Evolutionary conservation across 495 filamentous ascomycete genomes (phyloP), one percentile per base, ranked within the genome.

Genomic region (Collariella sp.): DNA sequence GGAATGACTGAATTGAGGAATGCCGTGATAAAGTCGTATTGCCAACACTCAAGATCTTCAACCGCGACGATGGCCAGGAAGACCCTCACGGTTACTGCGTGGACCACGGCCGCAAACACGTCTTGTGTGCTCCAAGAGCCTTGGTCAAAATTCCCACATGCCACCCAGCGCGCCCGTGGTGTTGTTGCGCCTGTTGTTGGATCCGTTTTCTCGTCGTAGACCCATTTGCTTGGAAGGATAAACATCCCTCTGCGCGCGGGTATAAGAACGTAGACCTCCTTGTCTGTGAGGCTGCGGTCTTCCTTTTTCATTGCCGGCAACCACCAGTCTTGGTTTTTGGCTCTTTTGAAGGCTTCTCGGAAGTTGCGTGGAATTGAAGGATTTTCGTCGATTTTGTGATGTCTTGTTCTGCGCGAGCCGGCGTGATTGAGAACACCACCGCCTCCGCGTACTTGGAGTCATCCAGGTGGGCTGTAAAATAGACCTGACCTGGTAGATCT

Each of bases 331-430:
- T 47, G 3, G 18, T n/a, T 41, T 7, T 55, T 48, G 0, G 4
- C 3, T 7, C 24, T 19, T 9, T 34, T 29, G 4, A 5, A 22
- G 0, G 26, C 56, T 10, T 38, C 6, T 10, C 39, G 46, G n/a
- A 72, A 82, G 56, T 55, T 55, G 35, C 48, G 39, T 1, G 42
- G 52, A 16, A 51, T 33, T 12, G 2, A 10, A 1, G 10, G 15
- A 6, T 22, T 73, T 73, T 56, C 82, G 33, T 1, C 2, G 3
- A 16, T 1, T 1, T 19, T 12, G n/a, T 0, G 29, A 46, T 46
- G 5, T 46, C 26, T 2, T 46, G 44, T 19, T 46, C 29, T n/a
- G n/a, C n/a, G n/a, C n/a, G n/a, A 2, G 13, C 16, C 24, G 29
- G 29, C 4, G 31, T 46, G 9, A 4, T 31, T 31, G 26, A 31